Evolutionary conservation across 345 rosid genomes (phyloP).

Genomic region (Conringia planisiliqua): DNA sequence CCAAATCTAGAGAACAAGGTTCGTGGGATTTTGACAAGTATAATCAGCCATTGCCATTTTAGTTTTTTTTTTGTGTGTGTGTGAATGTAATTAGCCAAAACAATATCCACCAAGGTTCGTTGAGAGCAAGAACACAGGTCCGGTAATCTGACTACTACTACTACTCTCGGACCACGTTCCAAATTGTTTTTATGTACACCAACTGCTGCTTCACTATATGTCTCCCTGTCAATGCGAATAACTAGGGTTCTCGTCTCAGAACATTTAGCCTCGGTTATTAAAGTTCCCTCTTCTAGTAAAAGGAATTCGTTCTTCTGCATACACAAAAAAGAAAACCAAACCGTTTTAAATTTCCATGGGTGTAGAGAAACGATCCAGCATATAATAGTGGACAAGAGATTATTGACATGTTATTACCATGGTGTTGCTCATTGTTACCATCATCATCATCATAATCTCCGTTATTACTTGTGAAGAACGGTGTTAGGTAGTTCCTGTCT

Average conservation of each 20-base stretch:
- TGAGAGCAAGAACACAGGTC: background rate
- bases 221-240: background rate
- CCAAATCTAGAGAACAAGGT: background rate
- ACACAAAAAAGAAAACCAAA: background rate
- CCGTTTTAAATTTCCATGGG: background rate
- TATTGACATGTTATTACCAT: constrained; percentile 13
- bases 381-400: background rate
- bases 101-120: constrained; percentile 15
- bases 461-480: constrained; percentile 80
- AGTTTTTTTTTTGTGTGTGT: background rate
- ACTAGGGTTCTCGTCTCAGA: background rate
- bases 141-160: background rate
- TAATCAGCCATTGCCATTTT: background rate
- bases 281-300: constrained; percentile 42
- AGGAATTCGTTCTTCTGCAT: constrained; percentile 46
- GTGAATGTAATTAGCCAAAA: constrained; percentile 12
- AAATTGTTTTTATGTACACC: constrained; percentile 16
- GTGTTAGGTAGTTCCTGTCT: constrained; percentile 80
- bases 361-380: background rate
- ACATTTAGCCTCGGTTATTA: constrained; percentile 27
- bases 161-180: background rate
- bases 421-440: constrained; percentile 12
- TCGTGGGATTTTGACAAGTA: background rate
- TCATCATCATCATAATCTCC: constrained; percentile 57
- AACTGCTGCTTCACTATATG: background rate